Evolutionary conservation across 139 green algal genomes (phyloP), one percentile per base, ranked within the genome.

Genomic region (Tetradesmus lagerheimii): DNA sequence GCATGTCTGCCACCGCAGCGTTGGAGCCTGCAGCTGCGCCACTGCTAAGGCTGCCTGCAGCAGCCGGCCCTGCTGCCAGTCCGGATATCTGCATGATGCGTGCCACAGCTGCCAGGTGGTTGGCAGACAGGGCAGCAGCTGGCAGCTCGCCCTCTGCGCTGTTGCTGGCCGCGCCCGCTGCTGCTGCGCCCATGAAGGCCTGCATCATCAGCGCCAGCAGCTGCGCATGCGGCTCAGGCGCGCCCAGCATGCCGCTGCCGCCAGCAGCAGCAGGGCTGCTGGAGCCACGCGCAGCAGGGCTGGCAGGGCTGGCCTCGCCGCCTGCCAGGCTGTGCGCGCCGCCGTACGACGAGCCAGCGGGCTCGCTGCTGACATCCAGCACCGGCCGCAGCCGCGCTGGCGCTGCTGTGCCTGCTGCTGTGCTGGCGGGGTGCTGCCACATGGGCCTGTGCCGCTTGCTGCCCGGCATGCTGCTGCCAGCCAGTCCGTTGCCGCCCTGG

Each of bases 301-400:
- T 87, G 53, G 50, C 31, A 37, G 81, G 81, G 34, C 35, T 50
- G 34, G 11, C 23, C 27, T 50, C n/a, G 75, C 64, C 81, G 8
- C 53, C 83, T 31, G 62, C 38, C 67, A 41, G n/a, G 67, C 67
- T 78, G n/a, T 23, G 57, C 12, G 29, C 25, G 57, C 57, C 57
- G 57, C 57, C 18, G 23, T 67, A 67, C 6, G 20, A 31, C 20
- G 57, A 67, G 15, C 9, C 57, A 8, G 20, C 57, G 29, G 64
- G 64, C 83, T 88, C 83, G 83, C 83, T 80, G 83, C 83, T 80
- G 31, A 88, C 62, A 16, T 88, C 83, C n/a, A 88, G 83, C 62
- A 88, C 83, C 14, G 64, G 64, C 23, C 83, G 45, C 66, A 71
- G 15, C 64, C 41, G 31, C 9, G 67, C n/a, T 8, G 67, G 29